Evolutionary conservation across 371 early-diverging fungal species (phyloP).

Genomic region (Mucor mucedo): DNA sequence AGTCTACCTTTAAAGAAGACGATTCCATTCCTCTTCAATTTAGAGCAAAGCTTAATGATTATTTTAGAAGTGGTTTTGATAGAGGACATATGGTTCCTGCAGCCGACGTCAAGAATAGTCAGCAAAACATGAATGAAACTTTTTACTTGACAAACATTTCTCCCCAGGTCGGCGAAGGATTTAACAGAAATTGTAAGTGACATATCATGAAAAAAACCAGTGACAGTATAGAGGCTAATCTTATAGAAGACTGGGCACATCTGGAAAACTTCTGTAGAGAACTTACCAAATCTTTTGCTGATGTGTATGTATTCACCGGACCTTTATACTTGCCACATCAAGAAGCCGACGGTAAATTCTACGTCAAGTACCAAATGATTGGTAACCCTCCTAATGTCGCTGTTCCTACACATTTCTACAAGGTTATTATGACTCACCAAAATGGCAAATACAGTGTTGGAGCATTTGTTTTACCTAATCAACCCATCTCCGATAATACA

Average conservation of each 20-base stretch:
- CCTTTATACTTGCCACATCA: constrained; percentile 80
- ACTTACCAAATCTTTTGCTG: constrained; percentile 65
- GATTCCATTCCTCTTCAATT: constrained; percentile 64
- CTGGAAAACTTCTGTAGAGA: constrained; percentile 77
- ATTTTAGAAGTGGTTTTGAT: constrained; percentile 76
- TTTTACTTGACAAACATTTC: constrained; percentile 80
- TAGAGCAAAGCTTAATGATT: constrained; percentile 73
- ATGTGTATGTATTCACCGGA: constrained; percentile 83
- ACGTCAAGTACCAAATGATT: constrained; percentile 89
- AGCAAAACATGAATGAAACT: constrained; percentile 80
- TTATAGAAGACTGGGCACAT: constrained; percentile 75
- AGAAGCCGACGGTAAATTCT: constrained; percentile 71
- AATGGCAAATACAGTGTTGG: constrained; percentile 62
- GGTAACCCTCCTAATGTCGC: constrained; percentile 88
- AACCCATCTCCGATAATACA: constrained; percentile 64
- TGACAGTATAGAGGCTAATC: not conserved
- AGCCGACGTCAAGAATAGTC: constrained; percentile 74
- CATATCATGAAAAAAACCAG: not conserved
- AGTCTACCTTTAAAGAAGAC: constrained; percentile 78
- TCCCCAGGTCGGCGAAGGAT: constrained; percentile 85
- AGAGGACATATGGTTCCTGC: constrained; percentile 90
- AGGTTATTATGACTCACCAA: constrained; percentile 72
- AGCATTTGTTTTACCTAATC: constrained; percentile 90
- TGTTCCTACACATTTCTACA: constrained; percentile 95
- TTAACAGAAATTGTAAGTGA: constrained; percentile 75